Percentiles rank a stretch among this genome's conserved stretches.
Evolutionary conservation across 805 yeast species (phyloP).

Genomic region (Metschnikowia lochheadii): DNA sequence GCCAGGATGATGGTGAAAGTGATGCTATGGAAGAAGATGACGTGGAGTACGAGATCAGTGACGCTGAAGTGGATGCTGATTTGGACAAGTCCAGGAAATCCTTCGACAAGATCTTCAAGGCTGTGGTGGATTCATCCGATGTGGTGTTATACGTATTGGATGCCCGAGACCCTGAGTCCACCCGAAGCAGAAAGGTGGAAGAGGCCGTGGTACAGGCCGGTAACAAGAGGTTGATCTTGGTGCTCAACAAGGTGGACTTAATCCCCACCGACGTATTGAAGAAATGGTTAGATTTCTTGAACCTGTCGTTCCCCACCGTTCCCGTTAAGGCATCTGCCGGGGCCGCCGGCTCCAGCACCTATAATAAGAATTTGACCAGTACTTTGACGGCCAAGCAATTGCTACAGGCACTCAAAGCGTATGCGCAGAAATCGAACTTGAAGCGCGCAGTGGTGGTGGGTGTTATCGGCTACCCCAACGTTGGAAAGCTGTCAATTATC

Average conservation of each 20-base stretch:
- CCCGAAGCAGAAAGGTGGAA: slow-evolving; percentile 89
- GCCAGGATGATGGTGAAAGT: slow-evolving; percentile 37
- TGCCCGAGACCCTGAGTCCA: slow-evolving; percentile 95
- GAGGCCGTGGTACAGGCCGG: slow-evolving; percentile 78
- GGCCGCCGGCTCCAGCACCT: slow-evolving; percentile 63
- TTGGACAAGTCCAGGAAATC: slow-evolving; percentile 80
- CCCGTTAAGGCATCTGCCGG: slow-evolving; percentile 81
- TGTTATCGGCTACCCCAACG: slow-evolving; percentile 96
- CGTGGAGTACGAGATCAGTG: slow-evolving; percentile 43
- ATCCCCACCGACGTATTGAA: slow-evolving; percentile 81
- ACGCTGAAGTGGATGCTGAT: slow-evolving; percentile 44
- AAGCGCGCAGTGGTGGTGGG: slow-evolving; percentile 91
- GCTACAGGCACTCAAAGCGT: slow-evolving; percentile 77
- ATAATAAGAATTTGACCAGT: slow-evolving; percentile 69
- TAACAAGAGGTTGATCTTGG: slow-evolving; percentile 77
- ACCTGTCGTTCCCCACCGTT: slow-evolving; percentile 83
- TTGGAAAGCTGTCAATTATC: slow-evolving; percentile 92
- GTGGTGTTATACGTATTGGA: slow-evolving; percentile 91
- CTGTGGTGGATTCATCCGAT: slow-evolving; percentile 89
- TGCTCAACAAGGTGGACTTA: slow-evolving; percentile 88
- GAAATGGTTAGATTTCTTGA: slow-evolving; percentile 78
- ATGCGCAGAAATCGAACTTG: slow-evolving; percentile 76
- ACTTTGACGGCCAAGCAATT: slow-evolving; percentile 69
- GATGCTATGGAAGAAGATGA: slow-evolving; percentile 32
- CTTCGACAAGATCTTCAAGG: slow-evolving; percentile 88